These are phyloP conservation scores for Coniferiporia sulphurascens DNA, from an alignment of 1,284 basidiomycete genomes.

Conservation along the genomic window DNA sequence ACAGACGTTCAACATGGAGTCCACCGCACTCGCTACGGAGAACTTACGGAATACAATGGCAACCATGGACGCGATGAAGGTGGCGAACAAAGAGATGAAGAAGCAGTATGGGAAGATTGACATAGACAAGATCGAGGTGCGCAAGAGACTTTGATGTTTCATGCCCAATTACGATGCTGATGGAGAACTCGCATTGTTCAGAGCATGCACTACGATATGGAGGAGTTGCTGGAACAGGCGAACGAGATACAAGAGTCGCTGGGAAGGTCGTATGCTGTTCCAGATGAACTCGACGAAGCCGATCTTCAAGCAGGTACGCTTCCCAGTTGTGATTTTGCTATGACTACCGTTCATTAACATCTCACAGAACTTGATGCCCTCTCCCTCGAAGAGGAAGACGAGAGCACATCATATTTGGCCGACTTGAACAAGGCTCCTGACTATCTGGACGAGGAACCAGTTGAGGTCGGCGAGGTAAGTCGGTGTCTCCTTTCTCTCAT, in stretches of 20 bases:
- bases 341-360: conserved; percentile 13
- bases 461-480: conserved; percentile 57
- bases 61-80: conserved; percentile 97
- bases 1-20: conserved; percentile 99
- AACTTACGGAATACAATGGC: conserved; percentile 99
- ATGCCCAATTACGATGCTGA: background rate
- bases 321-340: background rate
- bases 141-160: conserved; percentile 19
- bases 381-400: conserved; percentile 83
- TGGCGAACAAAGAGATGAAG: conserved; percentile 96
- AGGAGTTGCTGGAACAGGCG: conserved; percentile 93
- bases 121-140: conserved; percentile 96
- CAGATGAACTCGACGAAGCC: conserved; percentile 96
- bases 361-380: conserved; percentile 82
- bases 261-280: conserved; percentile 91
- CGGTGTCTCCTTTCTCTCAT: background rate
- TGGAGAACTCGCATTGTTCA: conserved; percentile 28
- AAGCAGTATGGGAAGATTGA: conserved; percentile 98
- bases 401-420: conserved; percentile 79
- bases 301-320: conserved; percentile 89
- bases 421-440: conserved; percentile 86
- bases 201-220: conserved; percentile 97
- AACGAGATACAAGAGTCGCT: conserved; percentile 97
- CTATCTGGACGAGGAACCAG: conserved; percentile 82
- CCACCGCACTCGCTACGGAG: conserved; percentile 91